Conservation (phyloP, 2,329 filamentous ascomycete species). For the Ophiocordyceps unilateralis region DNA sequence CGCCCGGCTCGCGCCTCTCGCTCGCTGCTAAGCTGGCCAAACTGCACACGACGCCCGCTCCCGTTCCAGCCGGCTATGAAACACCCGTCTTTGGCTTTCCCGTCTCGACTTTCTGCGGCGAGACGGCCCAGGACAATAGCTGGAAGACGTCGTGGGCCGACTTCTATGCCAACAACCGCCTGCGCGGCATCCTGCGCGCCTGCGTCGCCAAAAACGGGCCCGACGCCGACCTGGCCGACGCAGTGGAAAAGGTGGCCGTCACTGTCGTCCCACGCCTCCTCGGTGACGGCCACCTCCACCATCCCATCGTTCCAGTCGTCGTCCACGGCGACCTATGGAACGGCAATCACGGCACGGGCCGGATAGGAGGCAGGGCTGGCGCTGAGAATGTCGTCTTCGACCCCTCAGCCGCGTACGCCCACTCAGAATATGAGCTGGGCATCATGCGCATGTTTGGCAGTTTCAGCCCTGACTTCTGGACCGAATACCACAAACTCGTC, state of each 20-base stretch:
- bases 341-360: conserved; percentile 58
- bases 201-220: conserved; percentile 43
- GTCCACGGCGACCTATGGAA: conserved; percentile 91
- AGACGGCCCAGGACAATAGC: conserved; percentile 64
- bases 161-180: conserved; percentile 65
- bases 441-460: conserved; percentile 97
- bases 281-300: conserved; percentile 41
- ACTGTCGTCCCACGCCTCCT: conserved; percentile 63
- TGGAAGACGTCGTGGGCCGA: conserved; percentile 63
- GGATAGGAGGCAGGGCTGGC: conserved; percentile 35
- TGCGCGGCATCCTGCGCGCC: conserved; percentile 45
- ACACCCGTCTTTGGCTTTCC: conserved; percentile 66
- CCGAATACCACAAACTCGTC: conserved; percentile 58
- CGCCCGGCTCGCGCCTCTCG: conserved; percentile 30
- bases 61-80: conserved; percentile 39
- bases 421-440: conserved; percentile 78
- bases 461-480: conserved; percentile 54
- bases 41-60: conserved; percentile 61
- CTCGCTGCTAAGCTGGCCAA: conserved; percentile 63
- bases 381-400: conserved; percentile 69
- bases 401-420: conserved; percentile 64
- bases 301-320: conserved; percentile 55
- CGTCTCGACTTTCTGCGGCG: conserved; percentile 66
- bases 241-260: conserved; percentile 47
- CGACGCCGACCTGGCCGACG: conserved; percentile 41